A percentile compares a stretch with the other conserved stretches of the same genome.
These are phyloP conservation scores for Pelargonium cotyledonis DNA, from an alignment of 441 rosid genomes.

Conservation along the genomic window DNA sequence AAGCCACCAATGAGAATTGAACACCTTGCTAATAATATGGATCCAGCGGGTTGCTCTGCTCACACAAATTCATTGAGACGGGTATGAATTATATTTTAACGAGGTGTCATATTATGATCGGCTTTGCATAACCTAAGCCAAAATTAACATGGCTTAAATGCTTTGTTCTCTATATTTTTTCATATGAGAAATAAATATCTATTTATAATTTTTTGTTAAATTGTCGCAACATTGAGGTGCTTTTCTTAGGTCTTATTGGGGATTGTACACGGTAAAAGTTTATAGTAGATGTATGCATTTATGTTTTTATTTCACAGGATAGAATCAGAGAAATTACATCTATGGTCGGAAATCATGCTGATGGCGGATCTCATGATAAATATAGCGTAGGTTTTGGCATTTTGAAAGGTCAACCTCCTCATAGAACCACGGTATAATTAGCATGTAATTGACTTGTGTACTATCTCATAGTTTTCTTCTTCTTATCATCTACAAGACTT, in stretches of 20 bases:
- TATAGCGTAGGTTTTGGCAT: conserved; percentile 24
- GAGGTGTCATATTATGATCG: no score
- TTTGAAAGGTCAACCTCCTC: conserved; percentile 32
- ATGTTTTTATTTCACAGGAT: conserved; percentile 45
- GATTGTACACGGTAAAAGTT: not conserved
- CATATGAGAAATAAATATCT: not conserved
- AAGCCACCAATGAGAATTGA: no score
- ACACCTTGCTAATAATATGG: no score
- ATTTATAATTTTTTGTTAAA: not conserved
- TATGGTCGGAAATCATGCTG: conserved; percentile 33
- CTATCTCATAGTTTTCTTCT: conserved; percentile 13
- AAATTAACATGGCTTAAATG: no score
- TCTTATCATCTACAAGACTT: conserved; percentile 12
- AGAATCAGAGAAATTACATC: conserved; percentile 52
- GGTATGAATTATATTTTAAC: no score
- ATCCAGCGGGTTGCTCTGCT: no score
- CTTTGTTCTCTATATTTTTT: not conserved
- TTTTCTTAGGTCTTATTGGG: not conserved
- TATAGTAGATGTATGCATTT: conserved; percentile 2
- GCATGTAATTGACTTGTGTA: conserved; percentile 36
- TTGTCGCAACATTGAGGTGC: conserved; percentile 10
- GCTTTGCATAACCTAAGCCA: no score
- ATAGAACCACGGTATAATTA: conserved; percentile 40
- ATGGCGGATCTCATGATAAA: conserved; percentile 34
- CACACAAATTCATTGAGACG: no score